These are phyloP conservation scores for Eucalyptus paniculata DNA, from an alignment of 345 rosid genomes.

Conservation along the genomic window DNA sequence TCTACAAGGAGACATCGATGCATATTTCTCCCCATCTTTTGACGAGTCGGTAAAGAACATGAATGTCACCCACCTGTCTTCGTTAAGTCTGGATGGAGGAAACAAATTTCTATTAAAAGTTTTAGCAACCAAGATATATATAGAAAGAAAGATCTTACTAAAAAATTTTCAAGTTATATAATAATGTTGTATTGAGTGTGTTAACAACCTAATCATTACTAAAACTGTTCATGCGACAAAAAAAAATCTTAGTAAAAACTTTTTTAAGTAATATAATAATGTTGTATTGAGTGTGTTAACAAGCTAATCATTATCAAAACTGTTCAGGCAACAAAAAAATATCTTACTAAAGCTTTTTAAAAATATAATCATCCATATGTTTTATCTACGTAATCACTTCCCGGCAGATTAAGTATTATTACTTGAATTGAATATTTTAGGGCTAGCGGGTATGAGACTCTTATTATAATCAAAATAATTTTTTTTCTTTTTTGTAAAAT, in stretches of 20 bases:
- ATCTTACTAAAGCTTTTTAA: not conserved
- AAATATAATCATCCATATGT: not conserved
- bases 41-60: not conserved
- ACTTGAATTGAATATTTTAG: not conserved
- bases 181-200: not conserved
- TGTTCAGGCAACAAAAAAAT: not conserved
- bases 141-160: not conserved
- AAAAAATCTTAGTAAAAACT: not conserved
- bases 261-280: not conserved
- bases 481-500: not conserved
- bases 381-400: not conserved
- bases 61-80: not conserved
- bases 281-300: not conserved
- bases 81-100: not conserved
- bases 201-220: not conserved
- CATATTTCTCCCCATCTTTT: not conserved
- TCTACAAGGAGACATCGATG: not conserved
- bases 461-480: not conserved
- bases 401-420: not conserved
- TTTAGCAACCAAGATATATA: not conserved
- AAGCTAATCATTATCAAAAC: not conserved
- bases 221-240: not conserved
- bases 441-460: not conserved
- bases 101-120: not conserved
- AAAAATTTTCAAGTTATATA: not conserved